Evolutionary conservation across 306 rosid species (phyloP).

Genomic region (Ormosia emarginata): DNA sequence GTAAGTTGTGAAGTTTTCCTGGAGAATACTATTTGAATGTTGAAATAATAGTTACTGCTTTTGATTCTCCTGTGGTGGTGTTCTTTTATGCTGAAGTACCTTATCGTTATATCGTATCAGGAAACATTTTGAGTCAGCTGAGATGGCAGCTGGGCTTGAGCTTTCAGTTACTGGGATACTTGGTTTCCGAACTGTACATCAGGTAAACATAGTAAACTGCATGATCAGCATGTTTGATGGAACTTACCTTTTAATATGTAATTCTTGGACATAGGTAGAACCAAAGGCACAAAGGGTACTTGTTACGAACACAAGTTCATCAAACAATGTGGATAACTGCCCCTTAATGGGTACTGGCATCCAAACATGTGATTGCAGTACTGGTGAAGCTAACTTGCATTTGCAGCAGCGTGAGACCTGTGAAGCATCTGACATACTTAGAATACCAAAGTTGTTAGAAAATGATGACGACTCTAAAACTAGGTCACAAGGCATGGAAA

Average conservation of each 20-base stretch:
- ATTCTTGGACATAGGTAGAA: slow-evolving; percentile 54
- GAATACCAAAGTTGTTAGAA: slow-evolving; percentile 63
- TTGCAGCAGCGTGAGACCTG: slow-evolving; percentile 25
- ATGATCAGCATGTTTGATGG: not conserved
- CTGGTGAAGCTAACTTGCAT: slow-evolving; percentile 33
- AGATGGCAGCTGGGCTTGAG: slow-evolving; percentile 75
- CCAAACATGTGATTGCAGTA: slow-evolving; percentile 33
- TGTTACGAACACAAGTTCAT: slow-evolving; percentile 51
- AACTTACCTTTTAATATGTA: slow-evolving; percentile 23
- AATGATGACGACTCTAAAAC: slow-evolving; percentile 33
- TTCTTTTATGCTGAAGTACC: slow-evolving; percentile 25
- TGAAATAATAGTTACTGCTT: not conserved
- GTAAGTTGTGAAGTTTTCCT: not conserved
- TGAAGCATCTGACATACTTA: slow-evolving; percentile 61
- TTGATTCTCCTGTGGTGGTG: slow-evolving; percentile 16
- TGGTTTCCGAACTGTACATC: slow-evolving; percentile 88
- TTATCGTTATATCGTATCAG: slow-evolving; percentile 52
- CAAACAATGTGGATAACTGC: slow-evolving; percentile 25
- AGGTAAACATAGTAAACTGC: slow-evolving; percentile 49
- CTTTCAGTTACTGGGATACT: slow-evolving; percentile 91
- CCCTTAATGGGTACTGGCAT: slow-evolving; percentile 24
- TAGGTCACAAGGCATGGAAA: slow-evolving; percentile 43
- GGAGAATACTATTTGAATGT: not conserved
- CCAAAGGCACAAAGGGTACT: slow-evolving; percentile 96
- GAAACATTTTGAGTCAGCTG: slow-evolving; percentile 81